phyloP scores from a whole-genome alignment of 169 alveolate species.

The Plasmodium blacklocki region DNA sequence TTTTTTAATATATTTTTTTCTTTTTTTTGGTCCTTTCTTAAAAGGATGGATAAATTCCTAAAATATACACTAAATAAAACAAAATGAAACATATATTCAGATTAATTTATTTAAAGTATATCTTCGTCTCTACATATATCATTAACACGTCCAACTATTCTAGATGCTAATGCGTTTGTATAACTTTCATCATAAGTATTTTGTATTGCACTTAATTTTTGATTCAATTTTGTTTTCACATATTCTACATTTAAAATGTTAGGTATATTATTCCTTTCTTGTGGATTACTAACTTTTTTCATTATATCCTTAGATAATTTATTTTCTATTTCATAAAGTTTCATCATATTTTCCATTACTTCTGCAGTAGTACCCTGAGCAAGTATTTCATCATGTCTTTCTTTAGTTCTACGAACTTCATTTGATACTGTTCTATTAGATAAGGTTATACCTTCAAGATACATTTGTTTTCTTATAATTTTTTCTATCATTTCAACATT shows the following conservation, averaged over 20 bases:
- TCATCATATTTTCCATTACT: conserved; percentile 36
- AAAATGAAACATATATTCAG: too few relatives aligned
- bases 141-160: conserved; percentile 31
- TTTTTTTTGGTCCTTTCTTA: too few relatives aligned
- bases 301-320: conserved; percentile 17
- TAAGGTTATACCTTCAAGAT: conserved; percentile 29
- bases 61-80: too few relatives aligned
- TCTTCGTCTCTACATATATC: conserved; percentile 32
- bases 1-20: too few relatives aligned
- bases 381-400: conserved; percentile 40
- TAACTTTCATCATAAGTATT: conserved; percentile 9
- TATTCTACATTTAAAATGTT: conserved; percentile 1
- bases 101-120: conserved; percentile 14
- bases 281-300: conserved; percentile 10
- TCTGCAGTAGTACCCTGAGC: conserved; percentile 16
- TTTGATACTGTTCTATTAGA: conserved; percentile 48
- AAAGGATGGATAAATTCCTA: too few relatives aligned
- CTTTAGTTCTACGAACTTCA: conserved; percentile 39
- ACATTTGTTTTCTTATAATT: conserved; percentile 44
- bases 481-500: conserved; percentile 15
- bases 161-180: conserved; percentile 7
- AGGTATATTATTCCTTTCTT: conserved; percentile 10
- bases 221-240: conserved; percentile 17
- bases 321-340: conserved; percentile 26
- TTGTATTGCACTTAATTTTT: not conserved